Evolutionary conservation across 1,139 yeast species (phyloP).

Genomic region (Taiozyma sp.): DNA sequence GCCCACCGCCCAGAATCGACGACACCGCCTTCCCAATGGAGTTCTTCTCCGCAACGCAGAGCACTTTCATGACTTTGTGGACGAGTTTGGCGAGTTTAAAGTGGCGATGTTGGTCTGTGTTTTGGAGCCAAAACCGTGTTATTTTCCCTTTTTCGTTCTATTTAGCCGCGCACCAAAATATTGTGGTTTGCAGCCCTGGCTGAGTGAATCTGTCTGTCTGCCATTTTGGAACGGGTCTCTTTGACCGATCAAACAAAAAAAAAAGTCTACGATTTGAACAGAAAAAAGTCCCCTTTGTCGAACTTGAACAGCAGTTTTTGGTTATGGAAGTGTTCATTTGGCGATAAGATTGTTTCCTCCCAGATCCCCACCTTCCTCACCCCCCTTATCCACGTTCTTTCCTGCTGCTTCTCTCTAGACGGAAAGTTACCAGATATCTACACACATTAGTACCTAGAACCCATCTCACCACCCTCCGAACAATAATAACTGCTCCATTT

Average conservation of each 20-base stretch:
- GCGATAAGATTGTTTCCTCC: background rate
- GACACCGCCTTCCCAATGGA: slow-evolving; percentile 90
- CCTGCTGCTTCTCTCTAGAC: background rate
- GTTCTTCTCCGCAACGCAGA: slow-evolving; percentile 97
- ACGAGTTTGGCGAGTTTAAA: background rate
- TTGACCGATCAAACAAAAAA: background rate
- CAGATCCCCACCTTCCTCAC: background rate
- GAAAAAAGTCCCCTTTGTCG: background rate
- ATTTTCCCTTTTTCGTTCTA: no score
- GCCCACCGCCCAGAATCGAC: slow-evolving; percentile 68
- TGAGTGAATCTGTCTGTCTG: background rate
- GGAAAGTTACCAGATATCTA: background rate
- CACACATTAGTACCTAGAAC: background rate
- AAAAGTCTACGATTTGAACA: background rate
- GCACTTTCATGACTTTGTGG: slow-evolving; percentile 47
- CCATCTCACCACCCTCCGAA: background rate
- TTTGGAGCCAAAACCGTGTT: background rate
- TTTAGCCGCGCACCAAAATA: background rate
- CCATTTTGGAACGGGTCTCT: background rate
- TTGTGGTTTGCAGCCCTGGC: background rate
- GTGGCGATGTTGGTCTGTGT: background rate
- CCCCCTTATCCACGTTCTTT: background rate
- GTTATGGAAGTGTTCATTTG: background rate
- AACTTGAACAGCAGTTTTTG: background rate
- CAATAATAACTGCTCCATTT: background rate